Conservation (phyloP, 2,329 filamentous ascomycete genomes). For the Pseudogymnoascus sp. region DNA sequence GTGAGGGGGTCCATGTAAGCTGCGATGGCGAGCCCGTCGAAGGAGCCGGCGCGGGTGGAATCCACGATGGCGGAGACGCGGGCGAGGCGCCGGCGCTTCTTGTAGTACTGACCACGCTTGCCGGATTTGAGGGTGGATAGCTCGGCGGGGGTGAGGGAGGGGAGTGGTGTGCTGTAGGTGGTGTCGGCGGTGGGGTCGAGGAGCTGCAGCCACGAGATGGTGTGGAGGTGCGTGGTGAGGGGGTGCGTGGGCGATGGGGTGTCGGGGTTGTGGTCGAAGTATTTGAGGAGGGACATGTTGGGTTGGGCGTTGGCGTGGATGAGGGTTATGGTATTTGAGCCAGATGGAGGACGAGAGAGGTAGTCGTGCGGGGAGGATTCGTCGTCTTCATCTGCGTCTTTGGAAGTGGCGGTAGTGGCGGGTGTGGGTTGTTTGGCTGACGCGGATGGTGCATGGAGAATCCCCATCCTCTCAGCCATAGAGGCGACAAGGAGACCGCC, state of each 20-base stretch:
- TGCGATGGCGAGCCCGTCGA: constrained; percentile 77
- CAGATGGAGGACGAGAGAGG: constrained; percentile 58
- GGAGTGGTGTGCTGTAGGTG: constrained; percentile 62
- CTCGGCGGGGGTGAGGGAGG: constrained; percentile 49
- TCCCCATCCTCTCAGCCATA: constrained; percentile 63
- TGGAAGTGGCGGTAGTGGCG: background rate
- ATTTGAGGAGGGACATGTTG: constrained; percentile 79
- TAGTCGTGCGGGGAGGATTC: constrained; percentile 24
- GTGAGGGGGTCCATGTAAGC: constrained; percentile 74
- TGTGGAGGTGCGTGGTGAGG: constrained; percentile 71
- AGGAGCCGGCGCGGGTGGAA: constrained; percentile 65
- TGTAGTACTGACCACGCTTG: constrained; percentile 77
- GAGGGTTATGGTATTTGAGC: constrained; percentile 70
- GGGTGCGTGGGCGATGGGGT: constrained; percentile 64
- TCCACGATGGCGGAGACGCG: constrained; percentile 67
- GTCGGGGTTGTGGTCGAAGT: constrained; percentile 76
- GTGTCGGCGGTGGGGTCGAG: constrained; percentile 68
- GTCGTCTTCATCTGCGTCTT: constrained; percentile 13
- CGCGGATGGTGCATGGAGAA: constrained; percentile 40
- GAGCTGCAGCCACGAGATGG: constrained; percentile 87
- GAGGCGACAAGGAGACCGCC: constrained; percentile 63
- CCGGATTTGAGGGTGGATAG: constrained; percentile 70
- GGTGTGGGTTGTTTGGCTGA: background rate
- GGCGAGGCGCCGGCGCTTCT: constrained; percentile 79
- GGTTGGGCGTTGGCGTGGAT: constrained; percentile 78